phyloP scores from a whole-genome alignment of 2,329 filamentous ascomycete species.

The Tolypocladium guangdongense region DNA sequence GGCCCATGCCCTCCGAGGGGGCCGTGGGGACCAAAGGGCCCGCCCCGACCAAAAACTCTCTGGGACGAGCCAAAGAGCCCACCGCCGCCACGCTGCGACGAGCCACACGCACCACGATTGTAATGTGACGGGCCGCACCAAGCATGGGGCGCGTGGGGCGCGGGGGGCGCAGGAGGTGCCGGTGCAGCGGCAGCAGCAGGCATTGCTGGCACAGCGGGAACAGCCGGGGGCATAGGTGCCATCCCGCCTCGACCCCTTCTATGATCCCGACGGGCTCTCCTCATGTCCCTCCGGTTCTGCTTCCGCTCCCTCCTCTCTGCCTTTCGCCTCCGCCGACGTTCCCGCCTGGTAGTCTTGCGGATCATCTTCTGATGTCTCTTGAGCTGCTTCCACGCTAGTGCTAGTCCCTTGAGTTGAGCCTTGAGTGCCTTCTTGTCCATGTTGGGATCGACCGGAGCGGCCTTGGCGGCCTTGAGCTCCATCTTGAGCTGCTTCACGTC shows the following conservation, averaged over 20 bases:
- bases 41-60: neutral
- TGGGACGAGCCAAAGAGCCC: neutral
- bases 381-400: conserved; percentile 29
- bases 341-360: conserved; percentile 19
- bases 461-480: conserved; percentile 31
- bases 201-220: conserved; percentile 1
- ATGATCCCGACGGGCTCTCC: conserved; percentile 17
- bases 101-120: neutral
- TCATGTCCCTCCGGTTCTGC: conserved; percentile 18
- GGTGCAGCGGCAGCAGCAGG: neutral
- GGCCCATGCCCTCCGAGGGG: neutral
- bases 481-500: conserved; percentile 29
- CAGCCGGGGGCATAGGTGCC: neutral
- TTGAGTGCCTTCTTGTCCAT: conserved; percentile 23
- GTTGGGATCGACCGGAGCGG: neutral
- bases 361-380: conserved; percentile 18
- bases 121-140: neutral
- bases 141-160: neutral
- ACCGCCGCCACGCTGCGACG: neutral
- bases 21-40: neutral
- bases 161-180: conserved; percentile 1
- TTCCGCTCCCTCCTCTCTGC: conserved; percentile 22
- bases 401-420: conserved; percentile 32
- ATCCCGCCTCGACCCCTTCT: conserved; percentile 10
- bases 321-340: conserved; percentile 15